These are phyloP conservation scores for Lojkania enalia DNA, from an alignment of 2,329 filamentous ascomycete species.

Conservation along the genomic window DNA sequence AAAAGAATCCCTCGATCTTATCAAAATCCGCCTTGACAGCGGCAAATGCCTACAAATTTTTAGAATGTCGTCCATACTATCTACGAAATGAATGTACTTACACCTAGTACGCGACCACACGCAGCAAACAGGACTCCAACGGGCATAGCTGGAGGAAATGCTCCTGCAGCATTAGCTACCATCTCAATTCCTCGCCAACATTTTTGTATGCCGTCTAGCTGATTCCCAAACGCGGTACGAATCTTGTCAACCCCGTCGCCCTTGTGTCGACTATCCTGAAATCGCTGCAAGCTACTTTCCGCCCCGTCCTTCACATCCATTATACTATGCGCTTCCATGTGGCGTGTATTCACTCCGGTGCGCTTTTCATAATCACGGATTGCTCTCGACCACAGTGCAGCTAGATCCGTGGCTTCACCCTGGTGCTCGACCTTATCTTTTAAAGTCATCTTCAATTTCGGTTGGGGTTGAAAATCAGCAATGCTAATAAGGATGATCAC, in stretches of 20 bases:
- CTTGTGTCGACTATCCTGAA: slow-evolving; percentile 13
- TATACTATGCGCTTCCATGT: slow-evolving; percentile 14
- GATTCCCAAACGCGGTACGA: slow-evolving; percentile 13
- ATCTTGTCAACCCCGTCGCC: slow-evolving; percentile 13
- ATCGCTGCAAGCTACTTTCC: slow-evolving; percentile 12
- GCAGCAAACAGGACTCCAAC: slow-evolving; percentile 20
- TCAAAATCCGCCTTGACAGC: slow-evolving; percentile 46
- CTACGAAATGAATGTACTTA: background rate
- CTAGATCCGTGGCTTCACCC: slow-evolving; percentile 16
- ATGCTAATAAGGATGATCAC: too few species aligned
- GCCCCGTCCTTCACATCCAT: slow-evolving; percentile 6
- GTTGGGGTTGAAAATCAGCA: too few species aligned
- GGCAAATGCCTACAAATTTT: slow-evolving; percentile 30
- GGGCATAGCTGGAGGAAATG: slow-evolving; percentile 24
- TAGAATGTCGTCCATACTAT: too few species aligned
- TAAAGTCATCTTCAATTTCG: too few species aligned
- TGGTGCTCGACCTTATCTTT: background rate
- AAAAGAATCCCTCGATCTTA: slow-evolving; percentile 45
- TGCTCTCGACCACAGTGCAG: slow-evolving; percentile 16
- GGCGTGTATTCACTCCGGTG: slow-evolving; percentile 11
- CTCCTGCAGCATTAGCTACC: slow-evolving; percentile 18
- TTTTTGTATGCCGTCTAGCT: slow-evolving; percentile 21
- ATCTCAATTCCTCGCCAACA: slow-evolving; percentile 16
- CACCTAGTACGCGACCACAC: slow-evolving; percentile 12
- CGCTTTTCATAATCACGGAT: slow-evolving; percentile 18